Evolutionary conservation across 176 grass and related monocot species (phyloP).

Genomic region (Cenchrus purpureus): DNA sequence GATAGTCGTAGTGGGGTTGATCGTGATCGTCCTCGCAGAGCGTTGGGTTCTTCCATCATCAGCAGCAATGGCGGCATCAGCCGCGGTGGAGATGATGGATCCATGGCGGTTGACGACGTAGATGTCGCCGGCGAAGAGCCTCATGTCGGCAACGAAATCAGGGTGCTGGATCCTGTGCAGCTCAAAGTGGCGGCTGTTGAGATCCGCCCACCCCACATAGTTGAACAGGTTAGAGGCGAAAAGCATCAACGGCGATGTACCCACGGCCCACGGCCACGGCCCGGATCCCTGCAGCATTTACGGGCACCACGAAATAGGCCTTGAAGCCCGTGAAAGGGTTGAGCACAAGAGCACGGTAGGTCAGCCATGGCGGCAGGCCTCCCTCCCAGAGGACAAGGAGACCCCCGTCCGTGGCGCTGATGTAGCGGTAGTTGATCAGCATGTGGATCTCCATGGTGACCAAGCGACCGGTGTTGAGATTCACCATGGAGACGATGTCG

Average conservation of each 20-base stretch:
- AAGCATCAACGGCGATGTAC: not conserved
- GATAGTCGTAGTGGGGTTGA: not conserved
- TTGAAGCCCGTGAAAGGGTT: not conserved
- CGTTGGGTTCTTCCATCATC: not conserved
- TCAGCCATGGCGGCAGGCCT: not conserved
- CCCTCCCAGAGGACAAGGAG: not conserved
- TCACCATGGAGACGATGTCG: not conserved
- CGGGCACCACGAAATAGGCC: not conserved
- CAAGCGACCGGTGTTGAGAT: conserved; percentile 3
- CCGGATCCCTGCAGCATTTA: not conserved
- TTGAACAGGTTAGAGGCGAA: not conserved
- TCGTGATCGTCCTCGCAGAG: not conserved
- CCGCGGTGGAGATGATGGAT: not conserved
- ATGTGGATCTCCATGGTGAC: not conserved
- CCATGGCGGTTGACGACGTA: not conserved
- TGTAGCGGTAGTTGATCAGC: not conserved
- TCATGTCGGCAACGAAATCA: not conserved
- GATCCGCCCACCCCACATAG: not conserved
- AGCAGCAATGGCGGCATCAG: too few relatives aligned
- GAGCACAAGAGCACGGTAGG: not conserved
- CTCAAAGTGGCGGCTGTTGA: not conserved
- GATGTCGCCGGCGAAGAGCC: not conserved
- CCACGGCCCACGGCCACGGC: not conserved
- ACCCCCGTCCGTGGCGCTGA: not conserved
- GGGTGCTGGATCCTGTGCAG: not conserved